Conservation (phyloP, 371 early-diverging fungal species). For the Circinella umbellata region DNA sequence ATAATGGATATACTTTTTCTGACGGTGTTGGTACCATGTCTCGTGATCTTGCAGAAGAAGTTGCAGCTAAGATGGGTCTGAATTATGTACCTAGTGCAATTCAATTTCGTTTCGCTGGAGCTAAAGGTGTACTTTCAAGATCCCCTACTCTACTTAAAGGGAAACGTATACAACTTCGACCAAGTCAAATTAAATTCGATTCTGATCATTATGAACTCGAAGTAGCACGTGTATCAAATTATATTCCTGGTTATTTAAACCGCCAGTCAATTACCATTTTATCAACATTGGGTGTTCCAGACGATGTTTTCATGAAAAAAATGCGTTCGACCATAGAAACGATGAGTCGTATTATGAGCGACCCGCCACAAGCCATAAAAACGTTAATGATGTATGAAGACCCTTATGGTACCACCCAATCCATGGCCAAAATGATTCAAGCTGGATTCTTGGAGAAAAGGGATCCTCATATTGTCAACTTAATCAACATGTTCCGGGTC, state of each 20-base stretch:
- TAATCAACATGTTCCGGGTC: slow-evolving; percentile 59
- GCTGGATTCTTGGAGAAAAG: slow-evolving; percentile 59
- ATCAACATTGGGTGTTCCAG: slow-evolving; percentile 66
- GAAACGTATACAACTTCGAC: slow-evolving; percentile 56
- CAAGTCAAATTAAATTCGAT: slow-evolving; percentile 75
- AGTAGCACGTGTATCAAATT: slow-evolving; percentile 60
- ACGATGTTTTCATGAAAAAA: slow-evolving; percentile 56
- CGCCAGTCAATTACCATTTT: slow-evolving; percentile 76
- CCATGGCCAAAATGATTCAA: slow-evolving; percentile 57
- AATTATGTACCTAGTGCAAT: slow-evolving; percentile 69
- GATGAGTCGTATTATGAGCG: slow-evolving; percentile 49
- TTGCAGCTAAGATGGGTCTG: slow-evolving; percentile 57
- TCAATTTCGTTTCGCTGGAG: slow-evolving; percentile 83
- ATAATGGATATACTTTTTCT: slow-evolving; percentile 67
- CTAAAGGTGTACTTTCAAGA: slow-evolving; percentile 75
- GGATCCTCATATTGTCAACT: slow-evolving; percentile 64
- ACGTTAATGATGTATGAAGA: slow-evolving; percentile 57
- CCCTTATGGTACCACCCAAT: slow-evolving; percentile 57
- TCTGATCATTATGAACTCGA: slow-evolving; percentile 66
- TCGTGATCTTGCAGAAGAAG: slow-evolving; percentile 51
- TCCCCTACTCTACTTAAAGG: slow-evolving; percentile 26
- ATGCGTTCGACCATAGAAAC: slow-evolving; percentile 50
- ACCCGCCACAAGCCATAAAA: slow-evolving; percentile 50
- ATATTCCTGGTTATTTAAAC: slow-evolving; percentile 70
- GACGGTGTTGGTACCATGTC: slow-evolving; percentile 89